phyloP scores from a whole-genome alignment of 1,284 basidiomycete genomes.

The Austroboletus novae-zelandiae region DNA sequence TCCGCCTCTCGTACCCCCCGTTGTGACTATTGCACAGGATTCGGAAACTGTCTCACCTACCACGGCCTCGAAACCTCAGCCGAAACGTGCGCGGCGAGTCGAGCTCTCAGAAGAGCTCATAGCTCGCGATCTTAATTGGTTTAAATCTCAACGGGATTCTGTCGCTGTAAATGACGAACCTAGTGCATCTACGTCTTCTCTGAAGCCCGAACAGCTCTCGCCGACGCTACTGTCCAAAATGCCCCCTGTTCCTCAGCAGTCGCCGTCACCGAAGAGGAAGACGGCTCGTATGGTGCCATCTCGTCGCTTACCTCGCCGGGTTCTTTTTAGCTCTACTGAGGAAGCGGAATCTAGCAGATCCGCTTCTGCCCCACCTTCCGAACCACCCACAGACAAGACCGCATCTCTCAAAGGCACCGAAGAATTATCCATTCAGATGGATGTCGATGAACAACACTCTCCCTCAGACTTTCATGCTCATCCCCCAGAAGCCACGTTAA shows the following conservation, averaged over 20 bases:
- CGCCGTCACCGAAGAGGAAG: slow-evolving; percentile 16
- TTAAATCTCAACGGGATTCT: slow-evolving; percentile 16
- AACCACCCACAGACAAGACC: neutral
- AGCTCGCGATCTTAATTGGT: slow-evolving; percentile 33
- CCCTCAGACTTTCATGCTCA: neutral
- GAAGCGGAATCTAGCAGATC: neutral
- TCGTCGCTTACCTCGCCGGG: slow-evolving; percentile 22
- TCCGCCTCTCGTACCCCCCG: neutral
- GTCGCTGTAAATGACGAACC: neutral
- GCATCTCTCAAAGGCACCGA: neutral
- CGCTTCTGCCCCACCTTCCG: neutral
- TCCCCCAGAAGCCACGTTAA: neutral
- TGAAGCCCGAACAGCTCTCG: slow-evolving; percentile 1
- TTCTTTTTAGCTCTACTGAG: slow-evolving; percentile 3
- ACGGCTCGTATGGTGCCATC: slow-evolving; percentile 27
- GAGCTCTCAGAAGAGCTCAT: slow-evolving; percentile 26
- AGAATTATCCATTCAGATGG: neutral
- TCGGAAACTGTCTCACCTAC: neutral
- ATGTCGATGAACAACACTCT: slow-evolving; percentile 1
- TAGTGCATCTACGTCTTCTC: neutral
- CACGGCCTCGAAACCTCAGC: slow-evolving; percentile 21
- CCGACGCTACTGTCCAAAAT: neutral
- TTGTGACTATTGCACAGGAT: neutral
- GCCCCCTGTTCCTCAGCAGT: neutral
- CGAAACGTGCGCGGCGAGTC: slow-evolving; percentile 23